Conservation (phyloP, 768 basidiomycete species). For the Lactifluus subvellereus region DNA sequence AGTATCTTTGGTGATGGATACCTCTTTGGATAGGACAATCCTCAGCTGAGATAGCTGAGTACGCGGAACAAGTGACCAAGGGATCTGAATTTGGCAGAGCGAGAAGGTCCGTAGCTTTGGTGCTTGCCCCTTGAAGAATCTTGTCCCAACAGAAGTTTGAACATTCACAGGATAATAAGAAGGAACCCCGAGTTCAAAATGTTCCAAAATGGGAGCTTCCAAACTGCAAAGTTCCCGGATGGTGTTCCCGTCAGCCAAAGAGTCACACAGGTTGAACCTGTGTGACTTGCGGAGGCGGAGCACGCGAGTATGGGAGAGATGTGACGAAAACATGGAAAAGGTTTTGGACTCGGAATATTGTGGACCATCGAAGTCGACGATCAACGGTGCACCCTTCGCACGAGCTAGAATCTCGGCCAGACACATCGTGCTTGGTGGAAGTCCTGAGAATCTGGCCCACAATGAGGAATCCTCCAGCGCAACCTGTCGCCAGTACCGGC, state of each 20-base stretch:
- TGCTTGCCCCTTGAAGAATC: background rate
- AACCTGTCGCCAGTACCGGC: constrained; percentile 17
- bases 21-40: background rate
- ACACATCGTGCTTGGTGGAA: background rate
- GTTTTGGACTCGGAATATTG: background rate
- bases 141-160: background rate
- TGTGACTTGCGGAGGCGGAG: background rate
- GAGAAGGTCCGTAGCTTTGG: constrained; percentile 5
- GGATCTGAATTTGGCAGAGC: background rate
- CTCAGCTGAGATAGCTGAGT: constrained; percentile 6
- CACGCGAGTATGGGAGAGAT: constrained; percentile 7
- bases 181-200: constrained; percentile 1
- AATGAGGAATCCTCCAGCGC: constrained; percentile 11
- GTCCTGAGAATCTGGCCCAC: constrained; percentile 6
- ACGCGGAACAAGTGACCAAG: constrained; percentile 5
- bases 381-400: background rate
- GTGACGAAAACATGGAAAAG: background rate
- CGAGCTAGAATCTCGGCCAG: constrained; percentile 8
- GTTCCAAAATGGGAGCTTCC: constrained; percentile 4
- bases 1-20: no score
- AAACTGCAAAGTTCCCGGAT: background rate
- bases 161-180: background rate
- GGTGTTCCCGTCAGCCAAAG: background rate
- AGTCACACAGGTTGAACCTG: background rate
- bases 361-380: background rate